Evolutionary conservation across 2,329 filamentous ascomycete species (phyloP).

Genomic region (Tothia fuscella): DNA sequence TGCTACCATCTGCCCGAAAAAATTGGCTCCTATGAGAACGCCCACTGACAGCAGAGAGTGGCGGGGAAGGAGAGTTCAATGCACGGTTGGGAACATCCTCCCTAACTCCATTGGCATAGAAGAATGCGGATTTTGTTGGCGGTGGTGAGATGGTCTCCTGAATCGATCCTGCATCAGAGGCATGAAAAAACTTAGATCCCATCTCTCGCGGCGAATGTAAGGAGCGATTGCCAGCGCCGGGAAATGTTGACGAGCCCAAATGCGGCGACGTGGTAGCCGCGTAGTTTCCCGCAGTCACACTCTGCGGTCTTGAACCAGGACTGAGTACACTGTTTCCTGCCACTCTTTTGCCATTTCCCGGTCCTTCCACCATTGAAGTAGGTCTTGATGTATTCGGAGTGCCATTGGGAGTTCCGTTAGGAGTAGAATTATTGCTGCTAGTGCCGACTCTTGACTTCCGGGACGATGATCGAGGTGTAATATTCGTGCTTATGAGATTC

Average conservation of each 20-base stretch:
- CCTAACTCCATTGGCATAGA: slow-evolving; percentile 39
- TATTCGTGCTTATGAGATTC: slow-evolving; percentile 50
- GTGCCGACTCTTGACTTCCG: slow-evolving; percentile 60
- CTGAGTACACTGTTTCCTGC: background rate
- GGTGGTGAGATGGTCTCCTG: slow-evolving; percentile 21
- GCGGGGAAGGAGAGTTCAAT: slow-evolving; percentile 22
- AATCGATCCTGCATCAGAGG: slow-evolving; percentile 51
- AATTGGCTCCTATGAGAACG: slow-evolving; percentile 41
- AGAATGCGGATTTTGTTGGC: slow-evolving; percentile 37
- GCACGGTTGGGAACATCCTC: slow-evolving; percentile 20
- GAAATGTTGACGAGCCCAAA: slow-evolving; percentile 23
- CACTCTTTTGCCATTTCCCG: slow-evolving; percentile 2
- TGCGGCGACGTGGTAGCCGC: slow-evolving; percentile 16
- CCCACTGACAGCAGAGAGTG: slow-evolving; percentile 20
- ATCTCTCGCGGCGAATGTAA: background rate
- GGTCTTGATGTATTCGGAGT: slow-evolving; percentile 26
- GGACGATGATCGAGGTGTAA: slow-evolving; percentile 68
- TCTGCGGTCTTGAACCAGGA: slow-evolving; percentile 21
- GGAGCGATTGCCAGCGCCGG: slow-evolving; percentile 9
- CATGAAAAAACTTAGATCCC: slow-evolving; percentile 77
- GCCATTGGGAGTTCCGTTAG: slow-evolving; percentile 47
- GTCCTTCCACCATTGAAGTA: slow-evolving; percentile 21
- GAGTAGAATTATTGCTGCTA: slow-evolving; percentile 56
- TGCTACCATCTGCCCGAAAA: slow-evolving; percentile 60
- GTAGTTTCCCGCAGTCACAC: slow-evolving; percentile 14